These are phyloP conservation scores for Eucalyptus globulus DNA, from an alignment of 345 rosid genomes.

Conservation along the genomic window DNA sequence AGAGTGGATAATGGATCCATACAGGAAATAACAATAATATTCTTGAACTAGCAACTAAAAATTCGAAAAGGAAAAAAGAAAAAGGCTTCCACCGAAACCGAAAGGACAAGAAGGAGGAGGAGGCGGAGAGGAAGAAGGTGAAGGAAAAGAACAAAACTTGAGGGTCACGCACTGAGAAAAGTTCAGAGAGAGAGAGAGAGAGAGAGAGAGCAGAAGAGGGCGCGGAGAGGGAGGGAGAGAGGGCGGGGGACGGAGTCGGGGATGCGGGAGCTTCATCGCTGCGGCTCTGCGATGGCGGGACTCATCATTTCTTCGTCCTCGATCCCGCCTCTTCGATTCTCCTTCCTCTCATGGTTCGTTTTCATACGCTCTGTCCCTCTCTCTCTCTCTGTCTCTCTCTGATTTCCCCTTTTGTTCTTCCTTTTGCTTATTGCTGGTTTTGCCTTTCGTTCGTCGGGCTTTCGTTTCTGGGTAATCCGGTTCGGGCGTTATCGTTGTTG, in stretches of 20 bases:
- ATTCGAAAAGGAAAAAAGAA: background rate
- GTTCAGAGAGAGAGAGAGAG: background rate
- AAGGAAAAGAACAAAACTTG: background rate
- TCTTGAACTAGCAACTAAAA: background rate
- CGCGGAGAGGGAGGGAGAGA: background rate
- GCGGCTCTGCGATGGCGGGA: background rate
- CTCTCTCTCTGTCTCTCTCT: background rate
- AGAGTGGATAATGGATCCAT: background rate
- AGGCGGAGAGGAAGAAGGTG: background rate
- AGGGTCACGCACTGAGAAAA: background rate
- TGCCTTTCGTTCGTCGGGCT: background rate
- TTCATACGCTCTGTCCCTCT: background rate
- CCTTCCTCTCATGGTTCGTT: background rate
- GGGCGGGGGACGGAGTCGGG: background rate
- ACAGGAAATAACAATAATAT: background rate
- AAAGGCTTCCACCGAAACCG: background rate
- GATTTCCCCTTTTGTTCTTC: background rate
- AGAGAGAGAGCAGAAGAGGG: background rate
- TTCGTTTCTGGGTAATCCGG: background rate
- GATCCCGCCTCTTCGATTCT: background rate
- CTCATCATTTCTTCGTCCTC: background rate
- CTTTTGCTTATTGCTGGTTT: background rate
- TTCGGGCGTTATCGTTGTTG: background rate
- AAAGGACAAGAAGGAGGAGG: background rate
- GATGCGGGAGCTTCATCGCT: background rate